Percentiles rank a stretch among this genome's conserved stretches.
phyloP scores from a whole-genome alignment of 305 asterid species.

The Solanum aculeatissimum region DNA sequence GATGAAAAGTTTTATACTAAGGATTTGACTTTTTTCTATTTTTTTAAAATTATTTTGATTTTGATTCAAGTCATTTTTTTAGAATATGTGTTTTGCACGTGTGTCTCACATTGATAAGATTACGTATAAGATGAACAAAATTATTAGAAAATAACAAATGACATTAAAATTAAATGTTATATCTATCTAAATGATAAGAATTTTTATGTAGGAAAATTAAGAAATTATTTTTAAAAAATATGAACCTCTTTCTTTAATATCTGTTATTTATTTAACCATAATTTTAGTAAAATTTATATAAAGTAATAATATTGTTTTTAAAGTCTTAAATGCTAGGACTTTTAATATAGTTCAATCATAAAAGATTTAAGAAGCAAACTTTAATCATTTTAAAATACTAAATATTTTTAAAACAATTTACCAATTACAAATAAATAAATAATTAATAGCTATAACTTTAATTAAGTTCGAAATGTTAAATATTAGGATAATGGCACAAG shows the following conservation, averaged over 20 bases:
- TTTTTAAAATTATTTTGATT: no score
- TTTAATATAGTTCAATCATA: neutral
- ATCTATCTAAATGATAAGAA: neutral
- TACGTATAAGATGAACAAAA: neutral
- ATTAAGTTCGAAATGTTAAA: no score
- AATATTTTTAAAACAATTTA: no score
- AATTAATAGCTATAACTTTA: no score
- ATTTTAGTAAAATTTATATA: neutral
- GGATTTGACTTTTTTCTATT: no score
- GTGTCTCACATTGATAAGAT: neutral
- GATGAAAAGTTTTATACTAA: no score
- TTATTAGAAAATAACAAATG: neutral
- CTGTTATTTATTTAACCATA: neutral
- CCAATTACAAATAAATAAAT: no score
- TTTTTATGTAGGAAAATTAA: neutral
- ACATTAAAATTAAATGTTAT: neutral
- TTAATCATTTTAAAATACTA: no score
- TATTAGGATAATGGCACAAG: no score
- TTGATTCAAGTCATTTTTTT: no score
- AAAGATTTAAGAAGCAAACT: no score
- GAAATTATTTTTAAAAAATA: neutral
- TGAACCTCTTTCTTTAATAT: neutral
- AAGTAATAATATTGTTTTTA: neutral
- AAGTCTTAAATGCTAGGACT: neutral
- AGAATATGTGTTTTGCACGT: neutral